Percentiles rank a stretch among this genome's conserved stretches.
Evolutionary conservation across 164 flowering plant genomes (phyloP).

Genomic region (Tetrastigma voinierianum): DNA sequence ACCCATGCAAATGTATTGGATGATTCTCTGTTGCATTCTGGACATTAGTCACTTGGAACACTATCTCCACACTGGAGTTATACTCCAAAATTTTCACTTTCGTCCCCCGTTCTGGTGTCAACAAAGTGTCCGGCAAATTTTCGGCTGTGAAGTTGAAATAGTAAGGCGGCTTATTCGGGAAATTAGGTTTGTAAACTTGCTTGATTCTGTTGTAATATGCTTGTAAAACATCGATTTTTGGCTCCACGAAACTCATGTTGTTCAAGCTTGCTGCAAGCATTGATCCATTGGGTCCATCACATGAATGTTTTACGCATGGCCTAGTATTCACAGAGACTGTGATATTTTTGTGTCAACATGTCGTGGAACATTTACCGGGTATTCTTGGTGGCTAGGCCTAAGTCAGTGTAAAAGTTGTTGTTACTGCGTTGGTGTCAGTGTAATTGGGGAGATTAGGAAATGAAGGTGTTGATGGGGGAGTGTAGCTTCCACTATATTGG

Average conservation of each 20-base stretch:
- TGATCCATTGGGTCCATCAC: slow-evolving; percentile 4
- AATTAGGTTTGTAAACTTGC: slow-evolving; percentile 4
- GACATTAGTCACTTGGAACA: slow-evolving; percentile 17
- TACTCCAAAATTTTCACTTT: slow-evolving; percentile 7
- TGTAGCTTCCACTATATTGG: slow-evolving; percentile 7
- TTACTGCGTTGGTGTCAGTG: slow-evolving; percentile 15
- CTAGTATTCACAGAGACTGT: slow-evolving; percentile 11
- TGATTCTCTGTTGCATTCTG: slow-evolving; percentile 11
- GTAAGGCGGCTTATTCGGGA: slow-evolving; percentile 10
- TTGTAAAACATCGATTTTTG: slow-evolving; percentile 1
- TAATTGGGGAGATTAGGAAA: slow-evolving; percentile 18
- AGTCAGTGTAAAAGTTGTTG: slow-evolving; percentile 16
- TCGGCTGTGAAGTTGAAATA: slow-evolving; percentile 13
- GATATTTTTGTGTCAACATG: background rate
- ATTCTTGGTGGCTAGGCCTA: slow-evolving; percentile 13
- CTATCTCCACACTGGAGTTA: slow-evolving; percentile 19
- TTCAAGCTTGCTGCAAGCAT: slow-evolving; percentile 10
- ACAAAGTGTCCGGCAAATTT: background rate
- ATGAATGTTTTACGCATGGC: background rate
- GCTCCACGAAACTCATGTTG: slow-evolving; percentile 6
- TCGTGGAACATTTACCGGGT: slow-evolving; percentile 7
- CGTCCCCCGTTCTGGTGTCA: slow-evolving; percentile 5
- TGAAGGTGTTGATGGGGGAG: background rate
- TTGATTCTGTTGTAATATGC: slow-evolving; percentile 7
- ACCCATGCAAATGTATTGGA: slow-evolving; percentile 29